Evolutionary conservation across 1,139 yeast genomes (phyloP), one percentile per base, ranked within the genome.

Genomic region (Yamadazyma friedrichii): DNA sequence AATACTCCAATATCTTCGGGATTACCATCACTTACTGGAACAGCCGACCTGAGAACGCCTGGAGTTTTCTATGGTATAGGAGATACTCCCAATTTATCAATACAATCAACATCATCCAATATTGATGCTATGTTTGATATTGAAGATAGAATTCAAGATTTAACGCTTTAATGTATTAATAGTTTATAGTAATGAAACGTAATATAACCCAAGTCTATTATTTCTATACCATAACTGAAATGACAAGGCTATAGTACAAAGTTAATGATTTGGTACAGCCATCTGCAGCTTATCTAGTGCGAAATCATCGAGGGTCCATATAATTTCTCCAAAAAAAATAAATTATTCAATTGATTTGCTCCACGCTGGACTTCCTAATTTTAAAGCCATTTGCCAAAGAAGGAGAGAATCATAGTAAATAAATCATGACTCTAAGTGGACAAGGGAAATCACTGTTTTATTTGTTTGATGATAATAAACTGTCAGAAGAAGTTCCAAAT

Each of bases 61-160:
- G 63, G 66, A 15, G 67, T 74, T 3, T 48, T 76, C 10, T 66
- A 70, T 42, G 80, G 80, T 1, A 50, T 71, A 31, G 79, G 79
- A 0, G 61, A 56, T 34, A 70, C 76, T 6, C 76, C 76, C 1
- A 50, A 56, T 46, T 53, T 42, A 59, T 53, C 17, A 22, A 38
- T 56, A 9, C 38, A 3, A 20, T 45, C 45, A 5, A 34, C 47
- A 15, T 33, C 47, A 15, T 15, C 42, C 13, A 62, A 58, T 44
- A 62, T 65, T 20, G 69, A 65, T 44, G 59, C 55, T 26, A 43
- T 62, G 47, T 55, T 59, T 6, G 70, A 61, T 25, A 46, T 61
- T 33, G 69, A 66, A 20, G 72, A 67, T 6, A 35, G 64, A 26
- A 64, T 68, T 29, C 71, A 67, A 42, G 73, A 67, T 40, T 54